Base-by-base conservation (phyloP, 805 yeast genomes). In the Lachancea waltii region DNA sequence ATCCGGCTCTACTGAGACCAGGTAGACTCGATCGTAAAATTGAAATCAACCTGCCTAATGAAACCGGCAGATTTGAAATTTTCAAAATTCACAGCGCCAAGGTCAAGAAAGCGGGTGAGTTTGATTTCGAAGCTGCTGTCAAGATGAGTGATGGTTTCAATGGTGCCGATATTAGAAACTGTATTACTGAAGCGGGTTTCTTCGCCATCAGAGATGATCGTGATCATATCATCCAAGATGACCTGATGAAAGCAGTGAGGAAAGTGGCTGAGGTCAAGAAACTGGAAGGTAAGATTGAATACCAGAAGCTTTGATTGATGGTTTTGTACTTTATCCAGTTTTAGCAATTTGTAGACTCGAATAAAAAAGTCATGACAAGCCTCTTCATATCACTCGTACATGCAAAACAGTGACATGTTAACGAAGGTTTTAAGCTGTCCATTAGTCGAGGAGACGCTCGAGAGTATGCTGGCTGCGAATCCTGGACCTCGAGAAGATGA, bases 111-210 rank as follows among this genome's bases (percentile, higher is more conserved):
- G 82, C 79, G 47, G 98, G 98, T 47, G 97, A 92, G 50, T 84
- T 92, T 62, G 98, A 92, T 68, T 87, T 85, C 54, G 97, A 92
- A 67, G 95, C 96, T 11, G 83, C 86, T 24, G 97, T 90, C 27
- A 92, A 92, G 68, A 92, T 92, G 97, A 83, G 95, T 63, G 98
- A 90, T 65, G 97, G 97, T 2, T 92, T 92, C 67, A 90, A 90
- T 64, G 98, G 98, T 69, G 97, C 97, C 5, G 98, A 90, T 72
- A 81, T 90, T 52, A 79, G 98, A 63, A 90, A 90, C 60, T 95
- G 92, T 43, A 75, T 89, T 23, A 90, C 98, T n/a, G 98, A 90
- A 68, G 96, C 97, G 19, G 98, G 98, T 2, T 92, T 92, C 67
- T 86, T 89, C 52, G 97, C 98, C 38, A 92, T 92, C 52, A 78